Conservation (phyloP, 2,329 filamentous ascomycete species). For the Fusarium hainanense region DNA sequence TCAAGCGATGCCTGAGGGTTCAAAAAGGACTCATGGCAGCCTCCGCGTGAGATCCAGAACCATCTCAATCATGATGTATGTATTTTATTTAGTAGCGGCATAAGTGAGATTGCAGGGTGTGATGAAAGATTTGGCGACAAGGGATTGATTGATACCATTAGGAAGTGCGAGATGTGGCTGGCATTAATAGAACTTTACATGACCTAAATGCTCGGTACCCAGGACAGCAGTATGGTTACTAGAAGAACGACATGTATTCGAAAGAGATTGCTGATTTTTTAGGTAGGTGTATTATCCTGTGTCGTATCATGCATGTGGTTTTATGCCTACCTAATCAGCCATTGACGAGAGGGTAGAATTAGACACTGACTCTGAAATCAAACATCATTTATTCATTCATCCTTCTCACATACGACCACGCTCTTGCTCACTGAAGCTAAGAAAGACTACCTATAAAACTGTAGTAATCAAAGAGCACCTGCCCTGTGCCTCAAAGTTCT, state of each 20-base stretch:
- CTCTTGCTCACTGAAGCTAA: slow-evolving; percentile 24
- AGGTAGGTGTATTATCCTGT: background rate
- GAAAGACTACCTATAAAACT: slow-evolving; percentile 25
- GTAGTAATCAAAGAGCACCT: background rate
- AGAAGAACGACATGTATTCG: background rate
- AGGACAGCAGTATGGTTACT: background rate
- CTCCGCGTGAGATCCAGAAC: slow-evolving; percentile 31
- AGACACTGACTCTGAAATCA: slow-evolving; percentile 9
- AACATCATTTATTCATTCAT: slow-evolving; percentile 47
- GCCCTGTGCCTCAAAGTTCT: slow-evolving; percentile 12
- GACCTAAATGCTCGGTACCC: background rate
- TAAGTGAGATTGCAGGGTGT: background rate
- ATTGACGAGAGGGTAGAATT: background rate
- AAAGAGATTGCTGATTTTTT: background rate
- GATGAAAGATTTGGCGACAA: slow-evolving; percentile 13
- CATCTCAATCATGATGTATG: background rate
- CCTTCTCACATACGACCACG: slow-evolving; percentile 31
- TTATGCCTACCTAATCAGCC: background rate
- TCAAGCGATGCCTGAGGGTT: slow-evolving; percentile 57
- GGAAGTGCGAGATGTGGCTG: background rate
- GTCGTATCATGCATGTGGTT: background rate
- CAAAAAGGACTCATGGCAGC: slow-evolving; percentile 55
- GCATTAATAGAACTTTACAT: background rate
- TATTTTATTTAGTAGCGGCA: background rate
- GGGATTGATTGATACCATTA: slow-evolving; percentile 16